phyloP scores from a whole-genome alignment of 768 basidiomycete species.

The Amanita muscaria region DNA sequence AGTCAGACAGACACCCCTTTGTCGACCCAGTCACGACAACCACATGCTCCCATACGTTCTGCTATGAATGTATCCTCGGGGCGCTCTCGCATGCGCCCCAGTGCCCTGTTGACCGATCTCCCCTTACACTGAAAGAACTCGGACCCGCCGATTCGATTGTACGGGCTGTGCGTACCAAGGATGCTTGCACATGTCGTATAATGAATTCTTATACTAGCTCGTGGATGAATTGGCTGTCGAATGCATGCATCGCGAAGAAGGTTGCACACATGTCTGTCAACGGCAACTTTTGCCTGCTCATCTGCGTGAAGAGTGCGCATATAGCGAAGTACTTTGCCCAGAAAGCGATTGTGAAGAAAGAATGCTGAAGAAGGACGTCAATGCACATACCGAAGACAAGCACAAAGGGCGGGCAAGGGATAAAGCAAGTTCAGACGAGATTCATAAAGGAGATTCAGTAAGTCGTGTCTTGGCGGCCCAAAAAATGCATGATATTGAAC shows the following conservation, averaged over 20 bases:
- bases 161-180: constrained; percentile 47
- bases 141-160: constrained; percentile 65
- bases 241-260: constrained; percentile 51
- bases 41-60: constrained; percentile 82
- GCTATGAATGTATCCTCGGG: constrained; percentile 66
- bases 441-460: background rate
- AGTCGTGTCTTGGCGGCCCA: background rate
- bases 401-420: constrained; percentile 9
- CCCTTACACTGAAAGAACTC: constrained; percentile 51
- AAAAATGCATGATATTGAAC: background rate
- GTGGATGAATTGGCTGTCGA: constrained; percentile 77
- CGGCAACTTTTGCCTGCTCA: constrained; percentile 59
- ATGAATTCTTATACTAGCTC: constrained; percentile 35
- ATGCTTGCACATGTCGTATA: background rate
- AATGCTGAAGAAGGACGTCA: constrained; percentile 37
- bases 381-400: constrained; percentile 16
- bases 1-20: constrained; percentile 51
- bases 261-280: constrained; percentile 58
- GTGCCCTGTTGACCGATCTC: constrained; percentile 80
- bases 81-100: constrained; percentile 60
- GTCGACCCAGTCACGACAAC: constrained; percentile 64
- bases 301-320: constrained; percentile 52
- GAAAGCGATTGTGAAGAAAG: constrained; percentile 35
- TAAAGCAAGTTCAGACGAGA: background rate
- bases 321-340: constrained; percentile 42